phyloP scores from a whole-genome alignment of 148 eudicot species.

The Cornus controversa region DNA sequence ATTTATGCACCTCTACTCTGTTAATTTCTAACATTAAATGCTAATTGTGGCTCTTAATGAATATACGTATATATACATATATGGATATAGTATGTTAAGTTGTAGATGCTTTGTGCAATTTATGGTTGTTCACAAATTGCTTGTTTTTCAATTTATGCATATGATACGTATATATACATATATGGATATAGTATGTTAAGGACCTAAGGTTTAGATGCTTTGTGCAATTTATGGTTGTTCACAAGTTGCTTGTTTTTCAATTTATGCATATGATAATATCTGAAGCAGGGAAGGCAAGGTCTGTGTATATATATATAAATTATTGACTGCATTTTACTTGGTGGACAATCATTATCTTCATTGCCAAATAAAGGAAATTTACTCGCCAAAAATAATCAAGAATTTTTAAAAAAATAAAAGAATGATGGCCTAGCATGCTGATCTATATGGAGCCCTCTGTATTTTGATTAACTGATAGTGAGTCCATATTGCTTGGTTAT shows the following conservation, averaged over 20 bases:
- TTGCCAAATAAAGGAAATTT: not conserved
- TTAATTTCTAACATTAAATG: not conserved
- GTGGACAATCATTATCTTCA: not conserved
- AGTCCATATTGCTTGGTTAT: not conserved
- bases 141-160: not conserved
- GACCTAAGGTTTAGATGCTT: not conserved
- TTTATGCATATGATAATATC: not conserved
- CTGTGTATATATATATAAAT: not conserved
- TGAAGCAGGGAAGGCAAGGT: not conserved
- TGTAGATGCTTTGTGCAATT: not conserved
- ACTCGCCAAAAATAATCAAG: not conserved
- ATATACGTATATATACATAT: not conserved
- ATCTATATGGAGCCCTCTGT: not conserved
- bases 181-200: too few relatives aligned
- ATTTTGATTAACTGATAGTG: not conserved
- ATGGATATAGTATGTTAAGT: too few relatives aligned
- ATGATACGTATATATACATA: not conserved
- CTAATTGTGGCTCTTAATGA: not conserved
- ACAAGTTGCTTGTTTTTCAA: not conserved
- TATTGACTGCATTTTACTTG: conserved; percentile 11
- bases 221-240: not conserved
- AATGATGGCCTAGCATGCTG: not conserved
- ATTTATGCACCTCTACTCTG: not conserved
- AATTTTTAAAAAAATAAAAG: not conserved
- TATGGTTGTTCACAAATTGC: not conserved